Evolutionary conservation across 345 rosid genomes (phyloP).

Genomic region (Trapa bicornis): DNA sequence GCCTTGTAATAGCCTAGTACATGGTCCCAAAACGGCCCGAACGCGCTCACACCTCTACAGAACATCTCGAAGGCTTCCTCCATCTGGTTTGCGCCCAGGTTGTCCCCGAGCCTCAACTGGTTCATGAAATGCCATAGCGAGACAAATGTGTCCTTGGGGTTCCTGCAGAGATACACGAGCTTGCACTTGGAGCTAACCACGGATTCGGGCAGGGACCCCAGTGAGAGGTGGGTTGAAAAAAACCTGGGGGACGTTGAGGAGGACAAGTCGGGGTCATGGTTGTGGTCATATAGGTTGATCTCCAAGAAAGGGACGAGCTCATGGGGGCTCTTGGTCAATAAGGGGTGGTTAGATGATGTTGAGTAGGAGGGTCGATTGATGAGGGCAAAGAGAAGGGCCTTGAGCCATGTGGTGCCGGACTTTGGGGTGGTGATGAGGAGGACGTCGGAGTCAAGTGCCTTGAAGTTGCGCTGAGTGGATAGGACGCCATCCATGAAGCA

Average conservation of each 20-base stretch:
- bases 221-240: conserved; percentile 9
- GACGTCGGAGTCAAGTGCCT: background rate
- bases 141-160: conserved; percentile 15
- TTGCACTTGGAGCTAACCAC: conserved; percentile 5
- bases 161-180: conserved; percentile 12
- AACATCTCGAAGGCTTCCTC: conserved; percentile 23
- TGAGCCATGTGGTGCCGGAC: conserved; percentile 11
- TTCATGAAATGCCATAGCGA: conserved; percentile 11
- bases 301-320: conserved; percentile 11
- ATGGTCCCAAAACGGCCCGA: conserved; percentile 30
- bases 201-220: conserved; percentile 5
- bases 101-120: conserved; percentile 13
- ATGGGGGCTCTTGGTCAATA: conserved; percentile 7
- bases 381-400: conserved; percentile 9
- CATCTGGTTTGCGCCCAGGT: conserved; percentile 11
- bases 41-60: conserved; percentile 17
- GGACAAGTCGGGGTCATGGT: background rate
- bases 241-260: conserved; percentile 3
- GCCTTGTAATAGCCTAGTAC: conserved; percentile 25
- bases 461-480: conserved; percentile 3
- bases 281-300: background rate
- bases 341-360: background rate
- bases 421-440: conserved; percentile 9
- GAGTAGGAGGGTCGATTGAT: conserved; percentile 1
- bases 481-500: background rate